phyloP scores from a whole-genome alignment of 1,284 basidiomycete species.

The Apiotrichum gamsii region DNA sequence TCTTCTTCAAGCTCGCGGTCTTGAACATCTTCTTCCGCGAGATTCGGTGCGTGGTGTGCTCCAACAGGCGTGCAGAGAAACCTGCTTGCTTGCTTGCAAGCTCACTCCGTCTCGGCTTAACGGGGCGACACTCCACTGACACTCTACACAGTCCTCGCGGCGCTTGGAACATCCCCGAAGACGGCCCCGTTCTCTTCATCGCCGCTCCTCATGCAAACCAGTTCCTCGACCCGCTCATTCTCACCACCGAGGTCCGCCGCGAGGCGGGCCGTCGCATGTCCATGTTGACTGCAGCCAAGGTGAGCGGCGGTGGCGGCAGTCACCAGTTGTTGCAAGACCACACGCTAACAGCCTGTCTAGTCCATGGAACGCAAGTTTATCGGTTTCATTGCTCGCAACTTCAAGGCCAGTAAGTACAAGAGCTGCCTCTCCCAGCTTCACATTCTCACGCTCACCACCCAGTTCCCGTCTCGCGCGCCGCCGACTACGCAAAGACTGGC shows the following conservation, averaged over 20 bases:
- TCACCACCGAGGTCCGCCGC: slow-evolving; percentile 79
- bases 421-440: not conserved
- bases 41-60: slow-evolving; percentile 63
- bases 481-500: slow-evolving; percentile 77
- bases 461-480: slow-evolving; percentile 92
- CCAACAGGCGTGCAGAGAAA: no score
- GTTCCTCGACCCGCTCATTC: slow-evolving; percentile 91
- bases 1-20: slow-evolving; percentile 60
- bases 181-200: slow-evolving; percentile 94
- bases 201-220: slow-evolving; percentile 94
- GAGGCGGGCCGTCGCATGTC: slow-evolving; percentile 79
- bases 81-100: no score
- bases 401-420: slow-evolving; percentile 76
- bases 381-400: slow-evolving; percentile 75
- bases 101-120: no score
- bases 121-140: no score
- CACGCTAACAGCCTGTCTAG: no score
- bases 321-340: slow-evolving; percentile 1
- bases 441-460: slow-evolving; percentile 6
- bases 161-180: slow-evolving; percentile 85
- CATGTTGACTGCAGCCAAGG: slow-evolving; percentile 86
- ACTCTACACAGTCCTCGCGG: slow-evolving; percentile 73
- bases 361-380: slow-evolving; percentile 50
- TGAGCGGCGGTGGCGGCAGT: slow-evolving; percentile 22
- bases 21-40: slow-evolving; percentile 97